These are phyloP conservation scores for Bruguiera hainesii DNA, from an alignment of 441 rosid species.

Conservation along the genomic window DNA sequence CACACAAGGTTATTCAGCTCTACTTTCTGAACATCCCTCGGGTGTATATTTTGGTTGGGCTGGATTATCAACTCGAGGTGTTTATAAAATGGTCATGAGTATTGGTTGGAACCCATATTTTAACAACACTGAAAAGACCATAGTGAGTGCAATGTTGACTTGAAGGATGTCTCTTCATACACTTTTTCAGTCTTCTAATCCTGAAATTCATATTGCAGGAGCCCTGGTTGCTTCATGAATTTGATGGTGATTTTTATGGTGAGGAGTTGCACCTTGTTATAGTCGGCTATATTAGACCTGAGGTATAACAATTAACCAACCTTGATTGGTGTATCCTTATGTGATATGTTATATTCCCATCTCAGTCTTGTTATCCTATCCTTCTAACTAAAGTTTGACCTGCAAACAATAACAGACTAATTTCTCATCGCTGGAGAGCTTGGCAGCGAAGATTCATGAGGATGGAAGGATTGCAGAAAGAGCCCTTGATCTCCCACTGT, in stretches of 20 bases:
- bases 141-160: constrained; percentile 44
- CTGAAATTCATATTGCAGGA: constrained; percentile 41
- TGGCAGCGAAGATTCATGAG: constrained; percentile 70
- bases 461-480: constrained; percentile 61
- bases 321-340: not conserved
- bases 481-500: constrained; percentile 74
- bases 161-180: not conserved
- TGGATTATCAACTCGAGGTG: constrained; percentile 53
- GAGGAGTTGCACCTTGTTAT: constrained; percentile 72
- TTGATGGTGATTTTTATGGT: constrained; percentile 76
- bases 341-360: not conserved
- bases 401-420: constrained; percentile 44
- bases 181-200: constrained; percentile 9
- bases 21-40: constrained; percentile 62
- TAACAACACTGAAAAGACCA: constrained; percentile 76
- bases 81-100: constrained; percentile 90
- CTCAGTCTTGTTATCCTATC: not conserved
- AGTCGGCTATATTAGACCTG: constrained; percentile 85
- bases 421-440: constrained; percentile 61
- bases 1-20: constrained; percentile 49
- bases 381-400: not conserved
- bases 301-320: constrained; percentile 39
- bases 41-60: constrained; percentile 98
- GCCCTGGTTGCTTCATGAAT: constrained; percentile 90
- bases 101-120: constrained; percentile 96